A percentile compares a stretch with the other conserved stretches of the same genome.
phyloP scores from a whole-genome alignment of 768 basidiomycete genomes.

The Lepiota brunneoincarnata region DNA sequence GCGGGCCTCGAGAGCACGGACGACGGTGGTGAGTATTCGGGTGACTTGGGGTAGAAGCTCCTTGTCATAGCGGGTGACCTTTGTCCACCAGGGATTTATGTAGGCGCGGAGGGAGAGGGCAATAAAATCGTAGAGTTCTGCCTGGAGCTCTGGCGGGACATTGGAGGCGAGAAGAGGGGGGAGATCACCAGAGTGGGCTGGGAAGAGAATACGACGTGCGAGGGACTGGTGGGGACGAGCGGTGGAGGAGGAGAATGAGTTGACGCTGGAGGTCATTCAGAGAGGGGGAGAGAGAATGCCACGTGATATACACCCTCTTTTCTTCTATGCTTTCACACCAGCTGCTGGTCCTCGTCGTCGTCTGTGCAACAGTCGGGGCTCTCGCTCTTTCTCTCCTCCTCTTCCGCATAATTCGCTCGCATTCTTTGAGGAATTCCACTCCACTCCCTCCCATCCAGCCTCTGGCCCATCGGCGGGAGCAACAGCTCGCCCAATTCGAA shows the following conservation, averaged over 20 bases:
- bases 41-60: slow-evolving; percentile 76
- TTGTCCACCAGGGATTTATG: slow-evolving; percentile 85
- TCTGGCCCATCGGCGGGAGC: slow-evolving; percentile 59
- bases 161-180: slow-evolving; percentile 50
- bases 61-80: slow-evolving; percentile 79
- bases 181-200: slow-evolving; percentile 38
- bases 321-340: slow-evolving; percentile 32
- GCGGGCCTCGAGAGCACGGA: slow-evolving; percentile 61
- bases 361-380: slow-evolving; percentile 40
- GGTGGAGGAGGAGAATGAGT: slow-evolving; percentile 17
- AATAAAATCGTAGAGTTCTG: slow-evolving; percentile 75
- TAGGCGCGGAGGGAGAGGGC: slow-evolving; percentile 78
- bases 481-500: slow-evolving; percentile 41
- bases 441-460: slow-evolving; percentile 68
- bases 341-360: slow-evolving; percentile 49
- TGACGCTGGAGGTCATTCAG: slow-evolving; percentile 16
- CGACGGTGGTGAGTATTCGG: slow-evolving; percentile 51
- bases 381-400: slow-evolving; percentile 35
- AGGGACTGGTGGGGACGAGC: slow-evolving; percentile 33
- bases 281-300: background rate
- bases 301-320: slow-evolving; percentile 9
- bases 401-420: slow-evolving; percentile 34
- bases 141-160: slow-evolving; percentile 53
- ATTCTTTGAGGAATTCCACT: slow-evolving; percentile 24
- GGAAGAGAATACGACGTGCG: slow-evolving; percentile 64